Evolutionary conservation across 768 basidiomycete species (phyloP), one percentile per base, ranked within the genome.

Genomic region (Trametes sanguinea): DNA sequence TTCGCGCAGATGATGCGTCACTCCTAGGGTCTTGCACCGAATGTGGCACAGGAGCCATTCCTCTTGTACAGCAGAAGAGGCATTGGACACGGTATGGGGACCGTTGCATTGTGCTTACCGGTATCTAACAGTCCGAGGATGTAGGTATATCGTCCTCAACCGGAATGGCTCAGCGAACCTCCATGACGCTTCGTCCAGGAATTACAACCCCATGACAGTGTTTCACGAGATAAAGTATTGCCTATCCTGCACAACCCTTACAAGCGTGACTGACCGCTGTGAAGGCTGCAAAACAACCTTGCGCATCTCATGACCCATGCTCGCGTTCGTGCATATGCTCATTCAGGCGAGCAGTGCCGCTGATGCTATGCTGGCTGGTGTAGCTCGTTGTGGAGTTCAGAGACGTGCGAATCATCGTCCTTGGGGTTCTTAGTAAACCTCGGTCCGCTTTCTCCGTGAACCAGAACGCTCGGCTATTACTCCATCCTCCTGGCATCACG

Each of bases 151-250:
- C 61, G 81, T 88, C 27, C 71, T 94, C 60, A 90, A 90, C 68
- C 86, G 89, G 52, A 90, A 86, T 67, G 89, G 89, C 37, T 80
- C 87, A 33, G 88, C 86, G 3, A 92, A 91, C 68, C 82, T 87
- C 68, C 79, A 88, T 14, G 85, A 90, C 64, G 79, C 77, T 5
- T 79, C 87, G 1, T 89, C 91, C 9, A 81, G 92, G 63, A 80
- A 72, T 60, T 94, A 85, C 72, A 85, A 85, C 66, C 89, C 90
- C 8, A 68, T 86, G 11, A 71, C 76, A 0, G 76, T 91, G n/a
- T 88, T 91, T 71, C 80, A 91, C 65, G 84, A 90, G 70, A 81
- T 90, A 75, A 93, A 92, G 91, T 91, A 64, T 62, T 80, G 75
- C 30, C 27, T 17, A 53, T 14, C 1, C 1, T 22, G 22, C 30